Evolutionary conservation across 2,329 filamentous ascomycete species (phyloP), one percentile per base, ranked within the genome.

Genomic region (Ophiocordyceps camponoti-saundersi): DNA sequence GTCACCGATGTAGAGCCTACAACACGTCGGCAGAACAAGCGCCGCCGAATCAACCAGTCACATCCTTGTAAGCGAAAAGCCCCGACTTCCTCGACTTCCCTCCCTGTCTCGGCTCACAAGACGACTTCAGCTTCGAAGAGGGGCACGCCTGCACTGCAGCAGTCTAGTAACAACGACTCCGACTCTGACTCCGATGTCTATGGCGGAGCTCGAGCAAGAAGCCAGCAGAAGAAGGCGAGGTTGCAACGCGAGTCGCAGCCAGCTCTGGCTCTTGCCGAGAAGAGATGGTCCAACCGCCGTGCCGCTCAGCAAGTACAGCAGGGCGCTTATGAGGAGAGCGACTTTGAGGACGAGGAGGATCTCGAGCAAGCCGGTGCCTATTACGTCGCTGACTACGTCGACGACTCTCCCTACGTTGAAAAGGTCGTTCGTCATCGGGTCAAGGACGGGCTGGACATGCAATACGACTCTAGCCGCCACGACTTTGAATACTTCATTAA

Each of bases 401-500:
- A 94, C 57, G 81, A 80, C 56, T 78, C 80, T 3, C 86, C 88
- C 18, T 88, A 87, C 55, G 88, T 98, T 53, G 92, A 98, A 60
- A 80, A 85, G 52, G 83, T 98, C 46, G 77, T 98, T 47, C 85
- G 93, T 53, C 89, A 96, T 62, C 80, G 84, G 44, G 68, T 85
- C 36, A 85, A 80, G 60, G 82, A 86, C 32, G 85, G 74, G 16
- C 65, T 75, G 44, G 77, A 76, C 51, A 62, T 78, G 48, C 65
- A 71, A 15, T 68, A 69, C 47, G 80, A 85, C 44, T 61, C 72
- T 2, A 70, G 64, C 22, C 72, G 74, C 54, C 77, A 88, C 46
- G 85, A 95, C 59, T 95, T 92, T 56, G 87, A 96, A 58, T 98
- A 73, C 55, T 77, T 82, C 64, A 88, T 98, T 64, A 98, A 98